These are phyloP conservation scores for Neonectria sp. DNA, from an alignment of 2,329 filamentous ascomycete genomes.

Conservation along the genomic window DNA sequence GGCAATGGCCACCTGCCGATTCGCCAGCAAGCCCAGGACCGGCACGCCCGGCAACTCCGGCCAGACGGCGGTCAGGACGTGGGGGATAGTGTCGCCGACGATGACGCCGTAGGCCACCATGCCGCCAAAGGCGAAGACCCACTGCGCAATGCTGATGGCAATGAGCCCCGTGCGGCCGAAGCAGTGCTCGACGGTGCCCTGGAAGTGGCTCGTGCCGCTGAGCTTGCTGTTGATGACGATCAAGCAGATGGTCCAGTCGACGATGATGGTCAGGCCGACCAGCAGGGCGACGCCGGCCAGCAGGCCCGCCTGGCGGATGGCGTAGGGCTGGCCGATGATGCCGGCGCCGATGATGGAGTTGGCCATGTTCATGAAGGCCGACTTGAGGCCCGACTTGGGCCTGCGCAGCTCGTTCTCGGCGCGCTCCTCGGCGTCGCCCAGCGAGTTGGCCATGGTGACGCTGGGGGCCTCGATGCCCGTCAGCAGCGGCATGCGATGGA, in stretches of 20 bases:
- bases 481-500: conserved; percentile 78
- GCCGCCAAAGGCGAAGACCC: conserved; percentile 98
- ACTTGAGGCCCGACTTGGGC: conserved; percentile 87
- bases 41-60: conserved; percentile 80
- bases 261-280: conserved; percentile 82
- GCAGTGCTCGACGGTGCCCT: conserved; percentile 95
- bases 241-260: conserved; percentile 98
- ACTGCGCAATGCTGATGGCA: conserved; percentile 92
- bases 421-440: conserved; percentile 57
- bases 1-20: conserved; percentile 88
- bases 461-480: conserved; percentile 89
- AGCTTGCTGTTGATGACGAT: conserved; percentile 99
- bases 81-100: conserved; percentile 95
- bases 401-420: conserved; percentile 71
- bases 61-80: conserved; percentile 87
- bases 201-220: conserved; percentile 93
- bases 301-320: conserved; percentile 93
- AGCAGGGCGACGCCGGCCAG: conserved; percentile 85
- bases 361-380: conserved; percentile 99
- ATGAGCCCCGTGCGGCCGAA: conserved; percentile 91
- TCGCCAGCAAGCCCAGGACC: conserved; percentile 85
- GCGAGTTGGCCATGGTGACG: conserved; percentile 74
- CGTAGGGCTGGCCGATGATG: conserved; percentile 91
- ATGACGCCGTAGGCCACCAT: conserved; percentile 99
- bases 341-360: conserved; percentile 94